Base-by-base conservation (phyloP, 2,329 filamentous ascomycete genomes). In the Hypoxylon sp. region DNA sequence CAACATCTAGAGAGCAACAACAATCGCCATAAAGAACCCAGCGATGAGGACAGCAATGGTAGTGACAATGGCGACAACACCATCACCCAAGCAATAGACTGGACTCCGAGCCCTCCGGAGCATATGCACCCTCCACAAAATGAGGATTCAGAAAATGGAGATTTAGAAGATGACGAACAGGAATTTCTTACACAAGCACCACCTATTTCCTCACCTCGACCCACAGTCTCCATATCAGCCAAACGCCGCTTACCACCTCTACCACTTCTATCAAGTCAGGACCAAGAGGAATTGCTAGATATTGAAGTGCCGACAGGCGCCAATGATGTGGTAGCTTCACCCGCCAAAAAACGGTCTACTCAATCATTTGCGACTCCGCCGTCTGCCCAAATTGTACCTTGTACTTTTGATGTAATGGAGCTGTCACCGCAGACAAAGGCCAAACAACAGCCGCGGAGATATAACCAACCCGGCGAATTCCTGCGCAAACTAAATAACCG, bases 381-480 rank as follows among this genome's bases (percentile, higher is more conserved):
- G 9, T 71, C 69, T 11, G 68, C 68, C 5, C 69, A 71, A 35
- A 37, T 64, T 12, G 55, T 67, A 5, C 66, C 67, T 17, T 69
- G 63, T 51, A 69, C 67, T 13, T 60, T 67, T 17, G 58, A 66
- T 12, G 49, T 55, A 9, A 47, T 53, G 2, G 51, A 60, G n/a
- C 36, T 38, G 11, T 51, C 42, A 7, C 40, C 47, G 5, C 41
- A 49, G 9, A 51, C 7, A 3, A 47, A 35, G 13, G 20, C 34
- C 11, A 48, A 59, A 11, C 48, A 53, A 37, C 41, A 25, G 9
- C n/a, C n/a, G n/a, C n/a, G 30, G 8, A 27, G 26, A 7, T 57
- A 51, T 15, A 42, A 37, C 12, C 23, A 25, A 7, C 30, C 55
- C 13, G 41, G 56, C 2, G 29, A 47, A 15, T 42, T 66, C 2